phyloP scores from a whole-genome alignment of 108 stramenopile genomes.

The Discostella stelligeroides region DNA sequence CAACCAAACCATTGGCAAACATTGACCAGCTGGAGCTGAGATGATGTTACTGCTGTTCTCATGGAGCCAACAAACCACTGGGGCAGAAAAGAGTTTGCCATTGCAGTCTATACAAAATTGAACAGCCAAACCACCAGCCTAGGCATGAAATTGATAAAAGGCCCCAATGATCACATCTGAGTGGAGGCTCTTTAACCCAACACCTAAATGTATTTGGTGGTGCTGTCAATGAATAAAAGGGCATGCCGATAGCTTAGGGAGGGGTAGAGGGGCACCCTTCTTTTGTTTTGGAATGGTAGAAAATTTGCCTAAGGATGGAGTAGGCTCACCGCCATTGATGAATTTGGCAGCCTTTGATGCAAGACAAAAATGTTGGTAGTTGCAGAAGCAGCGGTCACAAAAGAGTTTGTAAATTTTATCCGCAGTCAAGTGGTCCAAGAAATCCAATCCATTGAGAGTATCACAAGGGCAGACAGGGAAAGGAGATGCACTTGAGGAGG shows the following conservation, averaged over 20 bases:
- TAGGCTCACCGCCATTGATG: slow-evolving; percentile 8
- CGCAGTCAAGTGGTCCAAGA: background rate
- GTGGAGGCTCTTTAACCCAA: slow-evolving; percentile 19
- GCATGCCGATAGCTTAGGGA: slow-evolving; percentile 18
- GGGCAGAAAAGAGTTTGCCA: slow-evolving; percentile 20
- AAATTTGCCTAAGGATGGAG: slow-evolving; percentile 8
- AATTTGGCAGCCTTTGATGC: slow-evolving; percentile 12
- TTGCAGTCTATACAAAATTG: slow-evolving; percentile 23
- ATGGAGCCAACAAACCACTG: slow-evolving; percentile 5
- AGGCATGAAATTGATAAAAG: slow-evolving; percentile 2
- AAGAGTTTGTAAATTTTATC: background rate
- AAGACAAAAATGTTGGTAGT: slow-evolving; percentile 6
- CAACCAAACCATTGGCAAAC: slow-evolving; percentile 26
- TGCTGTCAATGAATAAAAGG: slow-evolving; percentile 13
- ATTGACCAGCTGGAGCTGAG: slow-evolving; percentile 19
- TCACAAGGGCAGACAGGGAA: background rate
- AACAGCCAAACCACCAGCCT: slow-evolving; percentile 5
- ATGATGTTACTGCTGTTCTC: slow-evolving; percentile 7
- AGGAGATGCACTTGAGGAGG: too few relatives aligned
- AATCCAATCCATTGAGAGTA: background rate
- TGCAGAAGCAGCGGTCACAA: background rate
- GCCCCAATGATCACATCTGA: slow-evolving; percentile 13
- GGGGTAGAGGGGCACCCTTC: background rate
- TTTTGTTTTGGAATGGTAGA: slow-evolving; percentile 11
- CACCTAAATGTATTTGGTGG: slow-evolving; percentile 16